These are phyloP conservation scores for Ascoidea tarda DNA, from an alignment of 805 yeast genomes.

Conservation along the genomic window DNA sequence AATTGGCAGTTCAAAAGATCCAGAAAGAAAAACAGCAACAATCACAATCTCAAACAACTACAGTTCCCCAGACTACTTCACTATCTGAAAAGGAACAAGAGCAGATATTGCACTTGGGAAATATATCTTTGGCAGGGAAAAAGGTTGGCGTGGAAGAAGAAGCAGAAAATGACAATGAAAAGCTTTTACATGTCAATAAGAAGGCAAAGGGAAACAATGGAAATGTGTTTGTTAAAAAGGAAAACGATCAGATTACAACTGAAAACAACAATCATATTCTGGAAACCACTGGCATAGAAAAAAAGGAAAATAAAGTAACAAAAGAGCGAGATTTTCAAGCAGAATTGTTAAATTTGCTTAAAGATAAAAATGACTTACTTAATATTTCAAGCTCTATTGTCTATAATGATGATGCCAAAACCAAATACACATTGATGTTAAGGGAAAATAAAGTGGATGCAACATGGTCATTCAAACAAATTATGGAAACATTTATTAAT, in stretches of 20 bases:
- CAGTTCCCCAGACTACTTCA: neutral
- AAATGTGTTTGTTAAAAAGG: neutral
- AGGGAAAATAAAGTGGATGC: conserved; percentile 45
- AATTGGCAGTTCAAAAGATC: conserved; percentile 1
- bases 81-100: neutral
- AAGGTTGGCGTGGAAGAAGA: neutral
- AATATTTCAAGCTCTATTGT: neutral
- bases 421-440: conserved; percentile 37
- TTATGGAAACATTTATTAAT: conserved; percentile 40
- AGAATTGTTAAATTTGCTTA: conserved; percentile 15
- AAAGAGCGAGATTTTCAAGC: conserved; percentile 7
- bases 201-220: neutral
- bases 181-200: too few relatives aligned
- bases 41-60: neutral
- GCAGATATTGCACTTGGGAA: neutral
- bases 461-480: conserved; percentile 60
- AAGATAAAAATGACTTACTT: conserved; percentile 7
- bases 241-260: neutral
- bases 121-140: neutral
- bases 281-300: conserved; percentile 9
- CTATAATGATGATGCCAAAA: conserved; percentile 23
- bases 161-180: neutral
- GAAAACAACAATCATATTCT: conserved; percentile 12
- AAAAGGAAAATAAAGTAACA: conserved; percentile 10
- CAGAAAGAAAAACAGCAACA: neutral